Evolutionary conservation across 1,139 yeast species (phyloP).

Genomic region (Hanseniaspora gamundiae): DNA sequence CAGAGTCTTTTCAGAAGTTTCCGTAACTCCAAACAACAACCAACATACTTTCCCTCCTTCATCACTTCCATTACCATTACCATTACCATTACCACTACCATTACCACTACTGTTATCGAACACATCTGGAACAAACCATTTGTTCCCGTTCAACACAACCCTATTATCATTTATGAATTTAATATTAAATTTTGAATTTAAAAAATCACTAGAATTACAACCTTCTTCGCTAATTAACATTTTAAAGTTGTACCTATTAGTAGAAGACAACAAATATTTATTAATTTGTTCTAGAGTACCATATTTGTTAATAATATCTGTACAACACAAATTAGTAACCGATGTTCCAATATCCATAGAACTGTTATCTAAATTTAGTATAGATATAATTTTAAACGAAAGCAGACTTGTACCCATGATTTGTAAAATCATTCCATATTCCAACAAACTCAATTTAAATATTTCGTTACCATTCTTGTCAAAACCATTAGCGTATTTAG

Average conservation of each 20-base stretch:
- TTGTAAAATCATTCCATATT: slow-evolving; percentile 61
- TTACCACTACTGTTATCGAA: slow-evolving; percentile 39
- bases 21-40: slow-evolving; percentile 59
- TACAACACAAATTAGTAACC: slow-evolving; percentile 14
- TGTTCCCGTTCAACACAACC: slow-evolving; percentile 50
- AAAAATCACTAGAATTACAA: slow-evolving; percentile 54
- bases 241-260: slow-evolving; percentile 32
- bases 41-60: slow-evolving; percentile 22
- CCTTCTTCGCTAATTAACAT: slow-evolving; percentile 64
- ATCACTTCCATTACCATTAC: slow-evolving; percentile 19
- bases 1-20: slow-evolving; percentile 23
- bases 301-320: slow-evolving; percentile 55
- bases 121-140: slow-evolving; percentile 72
- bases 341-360: background rate
- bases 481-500: slow-evolving; percentile 34
- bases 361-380: background rate
- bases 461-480: slow-evolving; percentile 1
- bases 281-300: slow-evolving; percentile 42
- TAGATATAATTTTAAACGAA: slow-evolving; percentile 44
- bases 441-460: slow-evolving; percentile 29
- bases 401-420: slow-evolving; percentile 46
- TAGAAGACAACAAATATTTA: slow-evolving; percentile 26
- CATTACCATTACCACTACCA: slow-evolving; percentile 12
- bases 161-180: slow-evolving; percentile 31
- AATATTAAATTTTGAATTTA: slow-evolving; percentile 47